Evolutionary conservation across 78 protist genomes (phyloP).

Genomic region (Dictyostelium firmibasis): DNA sequence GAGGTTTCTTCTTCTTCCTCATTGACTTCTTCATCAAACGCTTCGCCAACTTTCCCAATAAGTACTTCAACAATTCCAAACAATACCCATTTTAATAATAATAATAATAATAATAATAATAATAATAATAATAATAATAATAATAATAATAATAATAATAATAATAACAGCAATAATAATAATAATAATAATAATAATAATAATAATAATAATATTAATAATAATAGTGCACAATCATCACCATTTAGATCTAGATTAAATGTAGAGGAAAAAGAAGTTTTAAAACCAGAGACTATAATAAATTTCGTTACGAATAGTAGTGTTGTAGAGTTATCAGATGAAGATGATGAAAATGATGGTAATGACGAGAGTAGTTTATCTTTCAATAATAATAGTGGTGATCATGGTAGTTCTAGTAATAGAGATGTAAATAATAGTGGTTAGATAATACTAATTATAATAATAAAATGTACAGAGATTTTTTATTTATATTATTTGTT

Average conservation of each 20-base stretch:
- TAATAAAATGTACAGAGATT: neutral
- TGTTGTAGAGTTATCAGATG: slow-evolving; percentile 22
- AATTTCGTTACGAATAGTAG: slow-evolving; percentile 22
- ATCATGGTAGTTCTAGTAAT: slow-evolving; percentile 1
- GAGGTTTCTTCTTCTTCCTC: slow-evolving; percentile 15
- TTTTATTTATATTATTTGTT: neutral
- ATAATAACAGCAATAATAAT: neutral
- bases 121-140: neutral
- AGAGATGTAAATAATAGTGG: neutral
- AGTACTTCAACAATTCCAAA: neutral
- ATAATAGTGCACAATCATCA: neutral
- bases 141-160: neutral
- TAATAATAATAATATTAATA: neutral
- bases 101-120: neutral
- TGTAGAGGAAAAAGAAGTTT: slow-evolving; percentile 2
- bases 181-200: neutral
- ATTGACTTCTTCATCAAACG: neutral
- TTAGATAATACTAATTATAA: neutral
- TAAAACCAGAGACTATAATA: slow-evolving; percentile 19
- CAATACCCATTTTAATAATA: neutral
- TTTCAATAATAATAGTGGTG: neutral
- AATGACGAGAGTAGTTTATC: neutral
- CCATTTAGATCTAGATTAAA: neutral
- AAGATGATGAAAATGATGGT: neutral
- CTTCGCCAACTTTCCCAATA: neutral